Evolutionary conservation across 768 basidiomycete species (phyloP).

Genomic region (Agaricus sinodeliciosus): DNA sequence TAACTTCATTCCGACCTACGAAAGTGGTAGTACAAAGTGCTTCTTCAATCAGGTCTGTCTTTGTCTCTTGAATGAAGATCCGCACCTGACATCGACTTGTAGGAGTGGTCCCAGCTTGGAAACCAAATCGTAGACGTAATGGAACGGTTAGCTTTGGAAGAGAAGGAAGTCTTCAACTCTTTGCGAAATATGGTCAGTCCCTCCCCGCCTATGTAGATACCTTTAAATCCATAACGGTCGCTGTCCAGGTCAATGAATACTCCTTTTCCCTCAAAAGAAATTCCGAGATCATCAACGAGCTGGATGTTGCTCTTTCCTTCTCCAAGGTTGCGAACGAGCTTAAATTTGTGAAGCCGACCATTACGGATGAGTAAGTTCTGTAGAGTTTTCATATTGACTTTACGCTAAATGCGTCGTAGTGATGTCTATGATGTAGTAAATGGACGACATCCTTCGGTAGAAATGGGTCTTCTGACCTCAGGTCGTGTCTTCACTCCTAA

Average conservation of each 20-base stretch:
- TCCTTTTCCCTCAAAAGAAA: constrained; percentile 60
- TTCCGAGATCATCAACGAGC: constrained; percentile 74
- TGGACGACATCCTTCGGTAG: constrained; percentile 91
- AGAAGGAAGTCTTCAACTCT: constrained; percentile 67
- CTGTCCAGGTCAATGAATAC: constrained; percentile 52
- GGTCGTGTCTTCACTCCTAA: constrained; percentile 85
- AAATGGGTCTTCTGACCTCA: constrained; percentile 69
- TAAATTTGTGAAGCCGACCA: constrained; percentile 63
- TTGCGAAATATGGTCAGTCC: constrained; percentile 57
- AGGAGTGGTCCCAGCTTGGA: constrained; percentile 80
- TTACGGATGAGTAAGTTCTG: constrained; percentile 60
- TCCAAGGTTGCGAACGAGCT: constrained; percentile 75
- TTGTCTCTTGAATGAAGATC: not conserved
- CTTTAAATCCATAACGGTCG: not conserved
- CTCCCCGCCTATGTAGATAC: not conserved
- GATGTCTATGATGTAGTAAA: constrained; percentile 56
- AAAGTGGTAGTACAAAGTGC: constrained; percentile 57
- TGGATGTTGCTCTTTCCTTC: constrained; percentile 81
- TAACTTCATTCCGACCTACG: constrained; percentile 52
- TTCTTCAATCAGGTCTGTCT: constrained; percentile 58
- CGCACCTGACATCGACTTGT: not conserved
- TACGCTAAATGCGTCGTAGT: constrained; percentile 27
- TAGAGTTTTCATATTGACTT: not conserved
- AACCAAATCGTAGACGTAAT: constrained; percentile 54
- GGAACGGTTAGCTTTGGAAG: constrained; percentile 43